Conservation (phyloP, 23 red algal genomes). For the Cyanidiococcus yangmingshanensis region DNA sequence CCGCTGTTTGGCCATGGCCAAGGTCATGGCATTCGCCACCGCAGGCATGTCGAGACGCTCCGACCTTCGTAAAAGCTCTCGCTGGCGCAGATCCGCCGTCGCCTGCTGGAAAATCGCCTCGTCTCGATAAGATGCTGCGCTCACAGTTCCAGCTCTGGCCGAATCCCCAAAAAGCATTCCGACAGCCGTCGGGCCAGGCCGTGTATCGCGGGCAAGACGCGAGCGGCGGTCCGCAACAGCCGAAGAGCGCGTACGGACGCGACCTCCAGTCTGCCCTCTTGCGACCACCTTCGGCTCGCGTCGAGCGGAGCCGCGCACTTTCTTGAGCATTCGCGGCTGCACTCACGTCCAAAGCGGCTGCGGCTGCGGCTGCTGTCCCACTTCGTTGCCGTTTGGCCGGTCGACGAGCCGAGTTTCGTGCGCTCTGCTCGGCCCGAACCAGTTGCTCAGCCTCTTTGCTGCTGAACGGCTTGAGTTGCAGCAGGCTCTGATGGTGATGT, state of each 20-base stretch:
- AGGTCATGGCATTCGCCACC: neutral
- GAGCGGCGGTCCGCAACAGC: neutral
- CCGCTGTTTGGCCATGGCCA: constrained; percentile 19
- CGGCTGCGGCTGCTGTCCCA: neutral
- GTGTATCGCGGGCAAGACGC: neutral
- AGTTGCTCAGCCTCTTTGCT: neutral
- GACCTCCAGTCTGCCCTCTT: too few relatives aligned
- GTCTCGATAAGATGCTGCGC: neutral
- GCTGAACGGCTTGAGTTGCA: neutral
- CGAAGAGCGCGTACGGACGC: neutral
- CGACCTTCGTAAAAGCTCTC: neutral
- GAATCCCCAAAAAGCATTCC: neutral
- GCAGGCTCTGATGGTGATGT: neutral
- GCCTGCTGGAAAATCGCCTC: constrained; percentile 7
- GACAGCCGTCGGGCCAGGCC: neutral
- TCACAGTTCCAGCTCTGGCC: neutral
- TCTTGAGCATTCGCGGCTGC: too few relatives aligned
- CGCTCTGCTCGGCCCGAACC: neutral
- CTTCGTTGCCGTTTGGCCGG: neutral
- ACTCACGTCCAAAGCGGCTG: too few relatives aligned
- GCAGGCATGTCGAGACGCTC: neutral
- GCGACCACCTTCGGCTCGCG: too few relatives aligned
- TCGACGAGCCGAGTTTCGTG: neutral
- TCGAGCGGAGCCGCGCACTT: too few relatives aligned
- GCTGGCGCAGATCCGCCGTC: neutral